Conservation (phyloP, 495 filamentous ascomycete species). For the Penicillium paxilli region DNA sequence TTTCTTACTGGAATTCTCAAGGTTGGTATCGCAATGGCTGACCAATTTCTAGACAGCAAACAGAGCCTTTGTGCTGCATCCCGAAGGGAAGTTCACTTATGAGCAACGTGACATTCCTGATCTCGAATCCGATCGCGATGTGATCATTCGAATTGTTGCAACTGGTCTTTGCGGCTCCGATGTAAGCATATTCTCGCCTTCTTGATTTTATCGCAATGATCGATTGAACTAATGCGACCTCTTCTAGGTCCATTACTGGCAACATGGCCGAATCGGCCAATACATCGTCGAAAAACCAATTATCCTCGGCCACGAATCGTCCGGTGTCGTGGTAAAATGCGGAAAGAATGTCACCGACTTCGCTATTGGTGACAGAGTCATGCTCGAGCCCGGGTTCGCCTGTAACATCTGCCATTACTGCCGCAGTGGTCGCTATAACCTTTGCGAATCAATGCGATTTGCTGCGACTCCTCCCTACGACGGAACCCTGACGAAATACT, state of each 20-base stretch:
- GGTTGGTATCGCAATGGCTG: not conserved
- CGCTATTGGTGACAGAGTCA: conserved; percentile 65
- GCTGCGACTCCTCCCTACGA: conserved; percentile 74
- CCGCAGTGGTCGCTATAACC: conserved; percentile 72
- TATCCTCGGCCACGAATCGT: conserved; percentile 69
- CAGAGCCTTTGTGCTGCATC: conserved; percentile 23
- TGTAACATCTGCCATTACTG: conserved; percentile 69
- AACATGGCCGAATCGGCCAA: conserved; percentile 43
- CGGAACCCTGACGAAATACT: conserved; percentile 76
- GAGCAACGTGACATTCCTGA: conserved; percentile 10
- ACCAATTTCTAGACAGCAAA: conserved; percentile 6
- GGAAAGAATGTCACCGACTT: conserved; percentile 54
- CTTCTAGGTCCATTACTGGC: conserved; percentile 17
- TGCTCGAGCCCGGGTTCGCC: conserved; percentile 75
- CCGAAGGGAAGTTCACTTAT: conserved; percentile 22
- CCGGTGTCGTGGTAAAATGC: conserved; percentile 58
- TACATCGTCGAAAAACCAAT: conserved; percentile 48
- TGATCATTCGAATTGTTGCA: not conserved
- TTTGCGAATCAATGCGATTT: conserved; percentile 74
- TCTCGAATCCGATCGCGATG: conserved; percentile 19
- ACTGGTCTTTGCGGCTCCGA: not conserved
- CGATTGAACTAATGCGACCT: not conserved
- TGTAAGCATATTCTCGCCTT: conserved; percentile 42
- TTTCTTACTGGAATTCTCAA: not conserved
- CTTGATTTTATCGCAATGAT: conserved; percentile 22